These are phyloP conservation scores for Myxozyma sirexii DNA, from an alignment of 805 yeast genomes.

Conservation along the genomic window DNA sequence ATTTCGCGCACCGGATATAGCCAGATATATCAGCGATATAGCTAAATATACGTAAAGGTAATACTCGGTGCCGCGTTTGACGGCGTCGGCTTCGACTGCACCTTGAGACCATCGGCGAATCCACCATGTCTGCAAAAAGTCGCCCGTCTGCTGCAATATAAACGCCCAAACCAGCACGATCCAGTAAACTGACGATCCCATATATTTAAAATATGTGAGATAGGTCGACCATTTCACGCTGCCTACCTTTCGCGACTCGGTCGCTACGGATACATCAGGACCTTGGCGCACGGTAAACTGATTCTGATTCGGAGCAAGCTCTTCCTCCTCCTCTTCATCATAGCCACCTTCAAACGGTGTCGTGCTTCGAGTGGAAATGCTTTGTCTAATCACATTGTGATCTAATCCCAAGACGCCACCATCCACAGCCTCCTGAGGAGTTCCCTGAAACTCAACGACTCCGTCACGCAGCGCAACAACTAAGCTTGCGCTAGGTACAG, in stretches of 20 bases:
- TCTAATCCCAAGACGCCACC: not conserved
- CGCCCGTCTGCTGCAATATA: conserved; percentile 1
- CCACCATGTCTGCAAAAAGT: conserved; percentile 11
- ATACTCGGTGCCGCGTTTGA: not conserved
- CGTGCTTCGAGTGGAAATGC: conserved; percentile 3
- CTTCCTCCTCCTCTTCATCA: conserved; percentile 46
- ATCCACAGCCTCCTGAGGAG: conserved; percentile 43
- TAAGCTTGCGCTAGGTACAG: conserved; percentile 77
- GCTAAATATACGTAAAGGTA: conserved; percentile 40
- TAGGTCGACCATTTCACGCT: not conserved
- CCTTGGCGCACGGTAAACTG: not conserved
- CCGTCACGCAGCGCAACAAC: conserved; percentile 86
- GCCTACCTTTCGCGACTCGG: conserved; percentile 4
- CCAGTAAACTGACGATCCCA: conserved; percentile 9
- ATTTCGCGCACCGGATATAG: conserved; percentile 3
- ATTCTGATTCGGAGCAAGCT: not conserved
- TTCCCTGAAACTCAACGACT: conserved; percentile 71
- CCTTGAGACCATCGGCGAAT: conserved; percentile 12
- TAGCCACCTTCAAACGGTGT: conserved; percentile 46
- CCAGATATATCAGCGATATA: conserved; percentile 62
- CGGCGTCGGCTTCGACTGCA: not conserved
- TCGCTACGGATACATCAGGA: not conserved
- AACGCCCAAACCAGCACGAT: not conserved
- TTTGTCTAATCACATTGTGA: not conserved
- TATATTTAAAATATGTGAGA: conserved; percentile 1